Conservation (phyloP, 2,329 filamentous ascomycete genomes). For the Colletotrichum eleusines region DNA sequence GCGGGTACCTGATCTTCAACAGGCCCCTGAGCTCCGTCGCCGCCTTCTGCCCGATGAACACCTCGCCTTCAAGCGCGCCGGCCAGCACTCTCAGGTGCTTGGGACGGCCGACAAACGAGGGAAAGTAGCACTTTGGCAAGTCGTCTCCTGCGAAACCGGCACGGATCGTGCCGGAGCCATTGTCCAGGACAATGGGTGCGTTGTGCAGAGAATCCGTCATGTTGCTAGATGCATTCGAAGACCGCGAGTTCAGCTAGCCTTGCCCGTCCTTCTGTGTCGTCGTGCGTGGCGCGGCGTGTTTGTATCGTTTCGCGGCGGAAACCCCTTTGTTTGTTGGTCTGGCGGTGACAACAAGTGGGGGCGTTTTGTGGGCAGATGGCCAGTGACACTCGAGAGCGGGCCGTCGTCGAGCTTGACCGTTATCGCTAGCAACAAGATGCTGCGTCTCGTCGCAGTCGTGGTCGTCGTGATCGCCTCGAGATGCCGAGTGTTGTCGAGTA, state of each 20-base stretch:
- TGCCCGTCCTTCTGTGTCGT: slow-evolving; percentile 15
- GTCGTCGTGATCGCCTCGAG: slow-evolving; percentile 26
- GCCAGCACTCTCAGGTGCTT: slow-evolving; percentile 96
- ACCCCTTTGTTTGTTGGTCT: slow-evolving; percentile 40
- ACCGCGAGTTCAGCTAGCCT: not conserved
- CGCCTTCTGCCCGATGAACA: slow-evolving; percentile 92
- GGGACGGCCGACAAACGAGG: slow-evolving; percentile 94
- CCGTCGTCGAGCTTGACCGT: not conserved
- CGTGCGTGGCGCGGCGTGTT: slow-evolving; percentile 9
- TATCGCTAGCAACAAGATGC: not conserved
- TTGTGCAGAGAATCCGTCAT: slow-evolving; percentile 85
- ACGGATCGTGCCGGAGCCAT: slow-evolving; percentile 96
- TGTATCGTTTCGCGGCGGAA: slow-evolving; percentile 32
- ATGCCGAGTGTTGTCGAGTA: slow-evolving; percentile 25
- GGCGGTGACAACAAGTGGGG: slow-evolving; percentile 38
- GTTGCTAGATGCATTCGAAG: slow-evolving; percentile 42
- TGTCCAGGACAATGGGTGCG: slow-evolving; percentile 98
- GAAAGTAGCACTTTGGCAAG: slow-evolving; percentile 95
- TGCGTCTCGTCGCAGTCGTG: slow-evolving; percentile 29
- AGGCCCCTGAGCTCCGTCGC: slow-evolving; percentile 91
- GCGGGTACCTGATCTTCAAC: slow-evolving; percentile 93
- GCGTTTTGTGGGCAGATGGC: slow-evolving; percentile 9
- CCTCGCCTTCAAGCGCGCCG: slow-evolving; percentile 95
- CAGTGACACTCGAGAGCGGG: not conserved
- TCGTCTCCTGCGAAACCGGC: slow-evolving; percentile 98